phyloP scores from a whole-genome alignment of 495 filamentous ascomycete species.

The Diplogelasinospora grovesii region DNA sequence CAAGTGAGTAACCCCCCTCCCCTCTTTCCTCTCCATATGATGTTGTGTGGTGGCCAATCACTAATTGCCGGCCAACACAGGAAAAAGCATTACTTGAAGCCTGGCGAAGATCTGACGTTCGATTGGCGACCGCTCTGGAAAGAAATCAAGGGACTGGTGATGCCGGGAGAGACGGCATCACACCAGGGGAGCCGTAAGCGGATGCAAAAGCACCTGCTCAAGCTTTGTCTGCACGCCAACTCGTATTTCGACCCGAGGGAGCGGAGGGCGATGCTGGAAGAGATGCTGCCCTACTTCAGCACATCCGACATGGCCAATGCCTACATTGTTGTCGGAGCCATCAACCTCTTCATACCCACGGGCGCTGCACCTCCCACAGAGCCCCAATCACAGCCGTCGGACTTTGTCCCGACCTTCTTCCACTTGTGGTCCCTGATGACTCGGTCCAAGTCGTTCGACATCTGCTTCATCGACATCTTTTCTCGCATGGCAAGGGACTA shows the following conservation, averaged over 20 bases:
- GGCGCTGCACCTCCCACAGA: constrained; percentile 65
- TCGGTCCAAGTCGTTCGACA: constrained; percentile 80
- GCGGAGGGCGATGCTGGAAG: constrained; percentile 80
- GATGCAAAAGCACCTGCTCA: constrained; percentile 56
- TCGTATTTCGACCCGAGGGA: constrained; percentile 88
- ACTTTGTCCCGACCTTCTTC: constrained; percentile 85
- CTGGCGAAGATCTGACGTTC: constrained; percentile 77
- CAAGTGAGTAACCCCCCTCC: constrained; percentile 52
- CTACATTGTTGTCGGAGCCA: constrained; percentile 75
- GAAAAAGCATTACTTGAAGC: constrained; percentile 91
- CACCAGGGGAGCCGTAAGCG: constrained; percentile 40
- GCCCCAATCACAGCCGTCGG: constrained; percentile 66
- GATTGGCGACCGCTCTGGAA: constrained; percentile 92
- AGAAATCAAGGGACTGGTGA: constrained; percentile 80
- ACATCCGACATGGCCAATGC: constrained; percentile 85
- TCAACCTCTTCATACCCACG: constrained; percentile 86
- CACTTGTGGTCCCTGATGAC: constrained; percentile 93
- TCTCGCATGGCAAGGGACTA: constrained; percentile 82
- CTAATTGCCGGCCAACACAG: constrained; percentile 42
- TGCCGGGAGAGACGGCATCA: constrained; percentile 67
- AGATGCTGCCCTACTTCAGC: constrained; percentile 91
- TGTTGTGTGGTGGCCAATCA: not conserved
- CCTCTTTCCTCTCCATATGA: not conserved
- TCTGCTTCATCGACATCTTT: constrained; percentile 79
- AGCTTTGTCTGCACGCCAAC: constrained; percentile 82